Conservation (phyloP, 2,329 filamentous ascomycete species). For the Alternaria triticimaculans region DNA sequence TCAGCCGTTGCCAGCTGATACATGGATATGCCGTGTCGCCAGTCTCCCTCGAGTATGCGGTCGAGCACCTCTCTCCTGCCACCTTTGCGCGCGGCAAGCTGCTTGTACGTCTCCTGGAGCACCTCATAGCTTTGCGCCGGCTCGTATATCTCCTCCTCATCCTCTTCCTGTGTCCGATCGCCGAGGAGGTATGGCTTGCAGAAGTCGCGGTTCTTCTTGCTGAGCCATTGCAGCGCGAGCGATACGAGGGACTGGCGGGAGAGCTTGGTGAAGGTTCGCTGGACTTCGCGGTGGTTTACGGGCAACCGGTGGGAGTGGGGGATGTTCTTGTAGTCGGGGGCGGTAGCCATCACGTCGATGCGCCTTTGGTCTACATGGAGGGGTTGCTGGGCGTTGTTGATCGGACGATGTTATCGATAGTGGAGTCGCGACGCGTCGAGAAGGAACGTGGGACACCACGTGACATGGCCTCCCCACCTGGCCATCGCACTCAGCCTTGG, state of each 20-base stretch:
- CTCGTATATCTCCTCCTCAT: constrained; percentile 69
- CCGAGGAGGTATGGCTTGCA: constrained; percentile 65
- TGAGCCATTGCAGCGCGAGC: constrained; percentile 79
- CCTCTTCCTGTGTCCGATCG: constrained; percentile 50
- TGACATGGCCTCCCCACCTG: constrained; percentile 5
- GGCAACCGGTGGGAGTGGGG: constrained; percentile 74
- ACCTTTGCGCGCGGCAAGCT: constrained; percentile 53
- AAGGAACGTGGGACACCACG: constrained; percentile 12
- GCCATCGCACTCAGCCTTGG: background rate
- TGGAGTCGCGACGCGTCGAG: constrained; percentile 18
- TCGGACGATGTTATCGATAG: constrained; percentile 34
- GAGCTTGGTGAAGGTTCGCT: constrained; percentile 72
- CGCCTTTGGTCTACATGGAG: constrained; percentile 39
- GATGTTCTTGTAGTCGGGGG: constrained; percentile 75
- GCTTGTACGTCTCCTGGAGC: constrained; percentile 62
- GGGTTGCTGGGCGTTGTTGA: constrained; percentile 13
- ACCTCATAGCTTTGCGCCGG: constrained; percentile 69
- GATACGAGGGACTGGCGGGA: constrained; percentile 75
- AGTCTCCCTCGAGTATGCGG: constrained; percentile 64
- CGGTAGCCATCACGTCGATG: constrained; percentile 57
- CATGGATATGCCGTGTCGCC: constrained; percentile 62
- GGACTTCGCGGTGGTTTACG: constrained; percentile 67
- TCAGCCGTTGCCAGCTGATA: constrained; percentile 64
- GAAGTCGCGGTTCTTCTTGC: constrained; percentile 66
- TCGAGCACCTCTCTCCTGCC: constrained; percentile 63